These are phyloP conservation scores for Candida sp. DNA, from an alignment of 1,139 yeast genomes.

Conservation along the genomic window DNA sequence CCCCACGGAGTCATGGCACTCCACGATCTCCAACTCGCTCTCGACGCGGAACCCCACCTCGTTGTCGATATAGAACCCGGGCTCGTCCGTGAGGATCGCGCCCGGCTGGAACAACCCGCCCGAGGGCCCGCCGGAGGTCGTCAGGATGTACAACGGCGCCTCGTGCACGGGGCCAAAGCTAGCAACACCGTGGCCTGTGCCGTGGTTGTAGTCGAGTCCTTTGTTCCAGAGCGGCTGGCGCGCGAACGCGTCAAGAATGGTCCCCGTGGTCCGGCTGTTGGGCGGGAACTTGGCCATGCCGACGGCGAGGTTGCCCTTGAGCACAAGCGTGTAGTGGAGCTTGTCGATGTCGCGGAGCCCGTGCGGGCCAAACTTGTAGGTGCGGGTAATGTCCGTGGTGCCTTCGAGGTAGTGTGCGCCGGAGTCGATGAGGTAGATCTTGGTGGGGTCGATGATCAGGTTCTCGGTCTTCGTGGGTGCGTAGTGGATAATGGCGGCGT, in stretches of 20 bases:
- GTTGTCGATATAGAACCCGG: conserved; percentile 58
- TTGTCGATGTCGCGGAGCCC: conserved; percentile 27
- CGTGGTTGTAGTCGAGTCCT: conserved; percentile 59
- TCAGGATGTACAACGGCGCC: conserved; percentile 54
- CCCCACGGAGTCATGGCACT: conserved; percentile 33
- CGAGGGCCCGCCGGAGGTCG: conserved; percentile 38
- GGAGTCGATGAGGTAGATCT: conserved; percentile 52
- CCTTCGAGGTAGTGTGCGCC: conserved; percentile 65
- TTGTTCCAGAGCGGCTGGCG: conserved; percentile 57
- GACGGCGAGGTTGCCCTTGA: conserved; percentile 59
- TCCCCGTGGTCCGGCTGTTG: conserved; percentile 41
- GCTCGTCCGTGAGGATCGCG: conserved; percentile 57
- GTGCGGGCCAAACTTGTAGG: conserved; percentile 44
- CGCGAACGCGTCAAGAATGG: conserved; percentile 52
- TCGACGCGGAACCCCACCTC: conserved; percentile 58
- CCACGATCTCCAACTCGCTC: conserved; percentile 51
- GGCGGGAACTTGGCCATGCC: conserved; percentile 56
- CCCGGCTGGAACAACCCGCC: conserved; percentile 44
- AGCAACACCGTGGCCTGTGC: conserved; percentile 67
- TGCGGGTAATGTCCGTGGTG: conserved; percentile 63
- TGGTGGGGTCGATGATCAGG: conserved; percentile 43
- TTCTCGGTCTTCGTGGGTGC: conserved; percentile 50
- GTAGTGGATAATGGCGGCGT: conserved; percentile 59
- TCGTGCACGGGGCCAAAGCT: conserved; percentile 62
- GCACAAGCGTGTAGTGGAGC: conserved; percentile 53